Conservation (phyloP, 164 flowering plant genomes). For the Litsea cubeba region DNA sequence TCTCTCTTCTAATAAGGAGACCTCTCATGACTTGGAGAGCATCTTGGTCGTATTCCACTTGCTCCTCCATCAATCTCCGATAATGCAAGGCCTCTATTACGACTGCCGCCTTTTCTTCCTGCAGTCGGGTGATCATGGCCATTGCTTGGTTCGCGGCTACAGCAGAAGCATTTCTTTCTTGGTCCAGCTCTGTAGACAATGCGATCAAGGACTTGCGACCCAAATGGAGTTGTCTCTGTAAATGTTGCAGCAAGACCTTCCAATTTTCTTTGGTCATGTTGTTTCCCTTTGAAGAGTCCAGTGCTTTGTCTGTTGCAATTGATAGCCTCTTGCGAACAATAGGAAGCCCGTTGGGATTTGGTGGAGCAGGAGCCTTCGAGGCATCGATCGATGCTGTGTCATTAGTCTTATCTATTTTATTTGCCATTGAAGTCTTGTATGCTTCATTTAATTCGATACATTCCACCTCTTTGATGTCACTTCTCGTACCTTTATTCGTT, state of each 20-base stretch:
- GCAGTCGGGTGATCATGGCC: slow-evolving; percentile 89
- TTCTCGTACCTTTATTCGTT: too few species aligned
- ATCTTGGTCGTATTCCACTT: slow-evolving; percentile 78
- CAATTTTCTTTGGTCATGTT: slow-evolving; percentile 33
- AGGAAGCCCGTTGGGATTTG: slow-evolving; percentile 44
- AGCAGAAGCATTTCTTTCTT: slow-evolving; percentile 81
- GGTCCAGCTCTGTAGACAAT: slow-evolving; percentile 68
- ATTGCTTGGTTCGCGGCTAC: slow-evolving; percentile 81
- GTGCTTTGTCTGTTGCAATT: slow-evolving; percentile 25
- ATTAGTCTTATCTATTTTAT: background rate
- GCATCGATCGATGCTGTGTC: slow-evolving; percentile 10
- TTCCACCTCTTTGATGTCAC: slow-evolving; percentile 28
- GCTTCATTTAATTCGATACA: background rate
- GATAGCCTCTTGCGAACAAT: slow-evolving; percentile 31
- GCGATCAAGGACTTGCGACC: slow-evolving; percentile 52
- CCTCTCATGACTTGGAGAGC: slow-evolving; percentile 57
- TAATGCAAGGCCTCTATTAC: slow-evolving; percentile 90
- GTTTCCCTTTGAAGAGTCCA: slow-evolving; percentile 29
- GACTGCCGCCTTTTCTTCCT: slow-evolving; percentile 81
- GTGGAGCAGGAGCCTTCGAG: slow-evolving; percentile 43
- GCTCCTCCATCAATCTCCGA: slow-evolving; percentile 96
- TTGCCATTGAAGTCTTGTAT: background rate
- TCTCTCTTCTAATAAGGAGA: slow-evolving; percentile 49
- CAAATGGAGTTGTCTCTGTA: slow-evolving; percentile 52
- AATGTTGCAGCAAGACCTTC: slow-evolving; percentile 33